Base-by-base conservation (phyloP, 2,329 filamentous ascomycete species). In the Xylariomycetidae sp. region DNA sequence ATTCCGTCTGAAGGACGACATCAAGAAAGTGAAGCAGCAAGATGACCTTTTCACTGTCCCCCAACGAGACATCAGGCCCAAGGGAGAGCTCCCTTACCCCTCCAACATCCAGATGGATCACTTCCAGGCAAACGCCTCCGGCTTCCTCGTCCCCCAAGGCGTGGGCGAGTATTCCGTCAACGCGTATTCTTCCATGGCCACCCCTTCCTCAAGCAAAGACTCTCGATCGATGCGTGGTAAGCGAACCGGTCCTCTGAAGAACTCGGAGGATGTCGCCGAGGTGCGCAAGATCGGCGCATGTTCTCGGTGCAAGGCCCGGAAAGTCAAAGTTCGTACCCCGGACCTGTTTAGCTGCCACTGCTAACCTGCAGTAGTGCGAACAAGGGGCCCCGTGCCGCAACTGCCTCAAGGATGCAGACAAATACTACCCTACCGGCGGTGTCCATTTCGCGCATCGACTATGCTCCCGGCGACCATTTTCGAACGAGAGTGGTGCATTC, bases 201-300 rank as follows among this genome's bases (percentile, higher is more conserved):
- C 44, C 29, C 36, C 36, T 20, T 34, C 39, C 14, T 28, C 37
- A 18, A 42, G 40, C 19, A 42, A 38, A 17, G 47, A 37, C 29
- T 47, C 49, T 18, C 26, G 36, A 4, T 38, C 41, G 20, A 48
- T 41, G 36, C 51, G 49, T 37, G 54, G 54, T 27, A 50, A 45
- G 35, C 51, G 54, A 31, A 45, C 40, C 14, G 42, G 44, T 22
- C 53, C 53, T 19, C 35, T 57, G 29, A 36, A 48, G n/a, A 52
- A 56, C 31, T 47, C 47, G 26, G 57, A 63, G 39, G 61, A 69
- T 52, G 70, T 69, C 26, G 67, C 65, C 32, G 60, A 62, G 34
- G 66, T 72, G 34, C 66, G 69, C 43, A 65, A 67, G 48, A 58
- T 57, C 45, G 63, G 64, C 37, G 66, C 68, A 20, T 73, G 69